Evolutionary conservation across 169 alveolate species (phyloP), one percentile per base, ranked within the genome.

Genomic region (Plasmodium falciparum): DNA sequence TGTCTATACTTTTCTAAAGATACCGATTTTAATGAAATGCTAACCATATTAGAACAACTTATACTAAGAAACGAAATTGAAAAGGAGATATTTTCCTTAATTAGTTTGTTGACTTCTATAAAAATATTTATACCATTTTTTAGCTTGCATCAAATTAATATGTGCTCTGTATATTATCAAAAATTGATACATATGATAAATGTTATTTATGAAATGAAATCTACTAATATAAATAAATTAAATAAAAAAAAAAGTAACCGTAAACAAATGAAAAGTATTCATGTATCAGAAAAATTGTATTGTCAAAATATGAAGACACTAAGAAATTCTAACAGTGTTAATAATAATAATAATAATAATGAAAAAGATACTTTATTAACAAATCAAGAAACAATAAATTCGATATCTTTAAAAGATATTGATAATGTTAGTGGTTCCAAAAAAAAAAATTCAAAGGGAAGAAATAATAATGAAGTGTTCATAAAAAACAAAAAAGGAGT

Each of bases 111-210:
- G 59, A 70, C 20, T 22, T 67, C 72, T 15, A 17, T 85, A 22
- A 85, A 85, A 85, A 85, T 71, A n/a, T 61, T 85, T 45, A 66
- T 52, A 8, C 92, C 85, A 43, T 85, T 85, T 85, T 70, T 85
- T 85, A 43, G 70, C 6, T 71, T 22, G 61, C 70, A 85, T 13
- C 88, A 85, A 59, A 29, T 85, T 8, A 71, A 39, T 11, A 52
- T 50, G 20, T 85, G 92, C 47, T 71, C 88, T 5, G 13, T 52
- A 15, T 62, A 80, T 67, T 80, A 52, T 58, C 17, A 54, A 72
- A 80, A 80, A 61, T 49, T 69, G 17, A 45, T 80, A 22, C 20
- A 33, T 26, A 17, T 69, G 24, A 72, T 80, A 61, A 47, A 22
- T 13, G 72, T 24, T 39, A n/a, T 54, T 11, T 22, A 67, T 24